These are phyloP conservation scores for Oemleria cerasiformis DNA, from an alignment of 306 rosid genomes.

Conservation along the genomic window DNA sequence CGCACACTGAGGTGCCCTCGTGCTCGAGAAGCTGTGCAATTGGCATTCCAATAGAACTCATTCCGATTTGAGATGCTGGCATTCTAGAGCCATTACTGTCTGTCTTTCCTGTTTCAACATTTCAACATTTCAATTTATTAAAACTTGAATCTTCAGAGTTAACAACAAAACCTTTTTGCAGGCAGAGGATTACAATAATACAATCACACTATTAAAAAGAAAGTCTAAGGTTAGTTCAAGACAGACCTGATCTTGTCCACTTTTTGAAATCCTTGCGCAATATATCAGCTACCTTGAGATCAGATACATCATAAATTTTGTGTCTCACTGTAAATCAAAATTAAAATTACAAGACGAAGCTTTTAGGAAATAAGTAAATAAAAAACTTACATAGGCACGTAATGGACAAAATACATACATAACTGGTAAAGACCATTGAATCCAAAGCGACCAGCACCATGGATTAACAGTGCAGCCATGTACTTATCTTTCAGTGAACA, in stretches of 20 bases:
- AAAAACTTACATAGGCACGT: background rate
- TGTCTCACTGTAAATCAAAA: constrained; percentile 56
- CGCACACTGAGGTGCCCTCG: constrained; percentile 40
- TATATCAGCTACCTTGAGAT: constrained; percentile 53
- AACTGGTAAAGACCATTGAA: constrained; percentile 71
- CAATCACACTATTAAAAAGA: background rate
- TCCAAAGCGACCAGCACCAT: constrained; percentile 86
- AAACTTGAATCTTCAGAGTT: no score
- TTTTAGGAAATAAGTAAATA: background rate
- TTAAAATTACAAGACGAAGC: background rate
- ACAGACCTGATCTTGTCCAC: constrained; percentile 70
- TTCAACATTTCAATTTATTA: no score
- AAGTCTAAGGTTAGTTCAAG: constrained; percentile 2
- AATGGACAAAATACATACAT: constrained; percentile 38
- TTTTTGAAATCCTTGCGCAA: constrained; percentile 72
- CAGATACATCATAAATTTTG: constrained; percentile 65
- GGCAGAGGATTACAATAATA: no score
- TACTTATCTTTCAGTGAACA: constrained; percentile 76
- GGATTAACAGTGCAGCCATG: constrained; percentile 71
- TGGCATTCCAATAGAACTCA: constrained; percentile 75
- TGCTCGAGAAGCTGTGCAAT: constrained; percentile 49
- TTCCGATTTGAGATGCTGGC: constrained; percentile 46
- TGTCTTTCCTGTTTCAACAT: constrained; percentile 19
- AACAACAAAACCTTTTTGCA: no score
- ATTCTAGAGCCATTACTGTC: constrained; percentile 46